phyloP scores from a whole-genome alignment of 495 filamentous ascomycete genomes.

The Neurospora sp. region DNA sequence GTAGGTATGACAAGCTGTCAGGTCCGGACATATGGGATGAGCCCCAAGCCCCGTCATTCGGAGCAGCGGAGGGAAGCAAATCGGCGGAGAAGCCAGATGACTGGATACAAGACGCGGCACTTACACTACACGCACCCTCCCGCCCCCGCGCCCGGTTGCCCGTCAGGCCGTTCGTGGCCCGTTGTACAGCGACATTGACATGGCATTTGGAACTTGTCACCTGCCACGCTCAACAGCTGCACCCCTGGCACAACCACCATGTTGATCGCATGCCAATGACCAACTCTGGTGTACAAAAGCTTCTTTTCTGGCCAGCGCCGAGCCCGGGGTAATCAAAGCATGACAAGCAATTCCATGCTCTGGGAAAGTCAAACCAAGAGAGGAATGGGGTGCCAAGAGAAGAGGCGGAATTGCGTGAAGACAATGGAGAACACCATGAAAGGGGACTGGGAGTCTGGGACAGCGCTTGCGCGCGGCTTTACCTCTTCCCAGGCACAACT shows the following conservation, averaged over 20 bases:
- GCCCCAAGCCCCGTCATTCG: conserved; percentile 7
- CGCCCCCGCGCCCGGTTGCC: neutral
- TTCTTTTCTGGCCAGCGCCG: neutral
- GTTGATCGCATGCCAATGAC: neutral
- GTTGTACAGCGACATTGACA: neutral
- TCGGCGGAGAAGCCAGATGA: neutral
- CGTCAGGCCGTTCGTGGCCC: neutral
- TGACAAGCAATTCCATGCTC: neutral
- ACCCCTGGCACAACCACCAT: neutral
- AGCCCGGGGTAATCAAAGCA: neutral
- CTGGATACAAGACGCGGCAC: neutral
- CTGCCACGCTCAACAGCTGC: neutral
- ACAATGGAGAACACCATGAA: neutral
- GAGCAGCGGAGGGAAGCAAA: conserved; percentile 6
- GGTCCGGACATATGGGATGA: conserved; percentile 4
- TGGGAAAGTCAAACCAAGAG: neutral
- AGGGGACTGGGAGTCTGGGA: neutral
- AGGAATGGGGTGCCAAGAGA: neutral
- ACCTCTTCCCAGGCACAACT: neutral
- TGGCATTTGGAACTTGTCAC: neutral
- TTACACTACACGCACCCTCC: neutral
- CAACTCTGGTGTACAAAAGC: neutral
- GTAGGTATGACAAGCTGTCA: neutral
- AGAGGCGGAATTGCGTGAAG: neutral
- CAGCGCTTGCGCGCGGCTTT: neutral